Evolutionary conservation across 2,329 filamentous ascomycete genomes (phyloP).

Genomic region (Penicillium italicum): DNA sequence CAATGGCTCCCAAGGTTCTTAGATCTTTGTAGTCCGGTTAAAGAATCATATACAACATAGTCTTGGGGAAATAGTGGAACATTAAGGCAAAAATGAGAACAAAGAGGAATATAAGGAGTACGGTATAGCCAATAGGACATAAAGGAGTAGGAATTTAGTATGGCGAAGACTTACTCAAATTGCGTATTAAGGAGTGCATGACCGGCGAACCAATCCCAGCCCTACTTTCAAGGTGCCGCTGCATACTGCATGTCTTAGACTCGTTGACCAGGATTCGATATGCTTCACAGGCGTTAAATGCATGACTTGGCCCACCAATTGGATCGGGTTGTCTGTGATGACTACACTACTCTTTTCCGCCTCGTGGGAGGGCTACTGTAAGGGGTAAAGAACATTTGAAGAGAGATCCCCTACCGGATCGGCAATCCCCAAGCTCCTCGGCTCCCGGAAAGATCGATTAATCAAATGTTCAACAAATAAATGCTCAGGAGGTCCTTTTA

Average conservation of each 20-base stretch:
- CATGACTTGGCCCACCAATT: neutral
- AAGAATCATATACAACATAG: neutral
- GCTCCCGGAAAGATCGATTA: neutral
- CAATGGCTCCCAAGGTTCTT: neutral
- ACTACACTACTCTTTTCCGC: slow-evolving; percentile 13
- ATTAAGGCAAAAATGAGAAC: neutral
- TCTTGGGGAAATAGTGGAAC: neutral
- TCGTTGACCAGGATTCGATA: neutral
- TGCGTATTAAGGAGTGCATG: neutral
- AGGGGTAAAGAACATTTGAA: slow-evolving; percentile 13
- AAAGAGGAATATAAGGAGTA: neutral
- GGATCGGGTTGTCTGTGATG: neutral
- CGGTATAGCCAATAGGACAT: neutral
- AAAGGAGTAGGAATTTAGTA: neutral
- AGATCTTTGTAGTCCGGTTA: neutral
- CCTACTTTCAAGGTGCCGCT: neutral
- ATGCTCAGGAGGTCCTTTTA: slow-evolving; percentile 1
- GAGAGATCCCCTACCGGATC: slow-evolving; percentile 19
- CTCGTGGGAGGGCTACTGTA: slow-evolving; percentile 18
- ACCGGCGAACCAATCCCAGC: neutral
- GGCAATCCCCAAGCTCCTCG: slow-evolving; percentile 11
- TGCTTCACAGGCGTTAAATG: neutral
- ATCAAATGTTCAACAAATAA: neutral
- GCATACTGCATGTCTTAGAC: neutral
- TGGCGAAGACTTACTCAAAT: neutral